These are phyloP conservation scores for Trichosporon sp. DNA, from an alignment of 1,284 basidiomycete genomes.

Conservation along the genomic window DNA sequence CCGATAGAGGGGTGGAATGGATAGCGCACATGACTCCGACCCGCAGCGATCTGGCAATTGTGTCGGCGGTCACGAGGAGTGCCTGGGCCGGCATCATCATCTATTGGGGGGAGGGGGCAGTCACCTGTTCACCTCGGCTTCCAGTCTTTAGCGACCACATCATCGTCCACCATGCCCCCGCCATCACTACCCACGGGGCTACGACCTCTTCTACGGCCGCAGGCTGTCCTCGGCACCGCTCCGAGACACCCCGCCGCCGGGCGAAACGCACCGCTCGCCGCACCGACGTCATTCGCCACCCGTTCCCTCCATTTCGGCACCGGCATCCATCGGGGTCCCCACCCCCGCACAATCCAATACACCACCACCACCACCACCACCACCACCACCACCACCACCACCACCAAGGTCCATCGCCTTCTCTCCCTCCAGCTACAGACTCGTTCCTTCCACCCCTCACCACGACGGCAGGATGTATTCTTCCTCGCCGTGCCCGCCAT, in stretches of 20 bases:
- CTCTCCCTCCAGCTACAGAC: background rate
- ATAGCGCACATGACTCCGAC: too few relatives aligned
- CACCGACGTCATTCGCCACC: constrained; percentile 11
- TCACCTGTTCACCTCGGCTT: background rate
- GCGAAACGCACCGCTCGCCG: background rate
- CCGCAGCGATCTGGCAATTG: background rate
- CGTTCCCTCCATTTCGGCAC: background rate
- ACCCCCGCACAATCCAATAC: background rate
- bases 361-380: too few relatives aligned
- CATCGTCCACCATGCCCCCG: constrained; percentile 6
- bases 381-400: background rate
- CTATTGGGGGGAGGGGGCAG: too few relatives aligned
- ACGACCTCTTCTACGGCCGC: background rate
- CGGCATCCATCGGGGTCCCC: background rate
- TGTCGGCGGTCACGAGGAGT: background rate
- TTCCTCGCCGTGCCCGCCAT: constrained; percentile 59
- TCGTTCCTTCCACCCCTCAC: constrained; percentile 50
- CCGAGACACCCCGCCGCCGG: background rate
- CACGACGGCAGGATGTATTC: constrained; percentile 56
- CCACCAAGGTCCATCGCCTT: background rate
- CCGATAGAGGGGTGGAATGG: too few relatives aligned
- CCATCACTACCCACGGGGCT: background rate
- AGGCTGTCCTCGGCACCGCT: background rate
- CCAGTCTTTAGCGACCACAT: background rate
- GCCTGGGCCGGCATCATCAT: background rate